Percentiles rank a stretch among this genome's conserved stretches.
Evolutionary conservation across 2,329 filamentous ascomycete species (phyloP).

Genomic region (Arthrocladium fulminans): DNA sequence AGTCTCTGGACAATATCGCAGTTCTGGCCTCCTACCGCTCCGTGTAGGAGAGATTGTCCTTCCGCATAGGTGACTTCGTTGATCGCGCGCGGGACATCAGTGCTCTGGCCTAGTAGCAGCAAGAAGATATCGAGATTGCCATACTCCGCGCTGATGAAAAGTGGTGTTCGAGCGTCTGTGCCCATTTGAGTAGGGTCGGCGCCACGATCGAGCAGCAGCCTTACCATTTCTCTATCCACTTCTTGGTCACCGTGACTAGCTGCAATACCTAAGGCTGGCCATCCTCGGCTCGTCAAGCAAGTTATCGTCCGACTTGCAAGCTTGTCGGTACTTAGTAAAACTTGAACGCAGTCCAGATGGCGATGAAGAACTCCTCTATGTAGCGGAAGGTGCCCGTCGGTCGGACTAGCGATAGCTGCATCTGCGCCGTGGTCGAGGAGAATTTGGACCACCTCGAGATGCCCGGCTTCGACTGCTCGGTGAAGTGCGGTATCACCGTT

Average conservation of each 20-base stretch:
- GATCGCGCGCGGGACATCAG: background rate
- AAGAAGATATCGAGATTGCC: background rate
- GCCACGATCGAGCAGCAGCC: background rate
- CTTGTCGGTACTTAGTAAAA: background rate
- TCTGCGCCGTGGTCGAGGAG: background rate
- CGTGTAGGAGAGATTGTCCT: background rate
- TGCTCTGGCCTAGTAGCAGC: background rate
- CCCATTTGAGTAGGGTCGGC: background rate
- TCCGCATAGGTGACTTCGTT: background rate
- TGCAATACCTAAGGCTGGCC: background rate
- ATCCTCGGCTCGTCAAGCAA: background rate
- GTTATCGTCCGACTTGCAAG: background rate
- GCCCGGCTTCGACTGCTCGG: background rate
- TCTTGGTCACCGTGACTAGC: background rate
- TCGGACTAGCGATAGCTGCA: background rate
- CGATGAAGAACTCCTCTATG: background rate
- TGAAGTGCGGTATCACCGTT: background rate
- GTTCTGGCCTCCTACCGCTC: background rate
- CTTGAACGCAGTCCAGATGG: background rate
- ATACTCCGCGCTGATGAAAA: background rate
- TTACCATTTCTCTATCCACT: background rate
- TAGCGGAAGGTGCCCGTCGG: background rate
- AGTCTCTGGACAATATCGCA: background rate
- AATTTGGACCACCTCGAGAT: background rate
- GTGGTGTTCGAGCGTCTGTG: background rate